Percentiles rank a stretch among this genome's conserved stretches.
Evolutionary conservation across 1,139 yeast species (phyloP).

Genomic region (Saccharomyces hybrid): DNA sequence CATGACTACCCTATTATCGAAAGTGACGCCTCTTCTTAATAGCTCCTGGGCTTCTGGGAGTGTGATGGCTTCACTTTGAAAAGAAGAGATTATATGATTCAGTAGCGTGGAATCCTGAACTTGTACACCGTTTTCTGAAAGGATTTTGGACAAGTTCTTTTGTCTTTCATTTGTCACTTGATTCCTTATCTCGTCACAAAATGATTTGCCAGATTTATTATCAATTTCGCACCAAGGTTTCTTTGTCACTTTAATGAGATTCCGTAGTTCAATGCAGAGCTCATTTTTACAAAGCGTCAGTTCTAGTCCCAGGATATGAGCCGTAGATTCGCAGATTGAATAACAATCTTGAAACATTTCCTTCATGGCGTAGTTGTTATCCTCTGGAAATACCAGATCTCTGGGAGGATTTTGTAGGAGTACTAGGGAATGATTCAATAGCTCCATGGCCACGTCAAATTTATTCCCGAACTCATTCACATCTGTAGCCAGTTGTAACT

Average conservation of each 20-base stretch:
- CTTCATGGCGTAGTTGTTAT: slow-evolving; percentile 23
- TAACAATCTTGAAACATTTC: slow-evolving; percentile 20
- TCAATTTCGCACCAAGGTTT: slow-evolving; percentile 35
- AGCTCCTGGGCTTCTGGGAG: slow-evolving; percentile 31
- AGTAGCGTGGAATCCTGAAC: slow-evolving; percentile 26
- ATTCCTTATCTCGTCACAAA: slow-evolving; percentile 25
- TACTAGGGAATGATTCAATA: slow-evolving; percentile 22
- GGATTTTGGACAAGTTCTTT: slow-evolving; percentile 17
- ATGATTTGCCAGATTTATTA: slow-evolving; percentile 27
- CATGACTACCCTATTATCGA: slow-evolving; percentile 35
- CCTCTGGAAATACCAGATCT: slow-evolving; percentile 26
- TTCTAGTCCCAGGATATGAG: slow-evolving; percentile 26
- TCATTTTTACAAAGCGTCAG: slow-evolving; percentile 25
- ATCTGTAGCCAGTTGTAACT: slow-evolving; percentile 18
- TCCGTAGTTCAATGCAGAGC: slow-evolving; percentile 27
- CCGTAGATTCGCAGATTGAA: slow-evolving; percentile 22
- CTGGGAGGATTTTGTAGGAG: slow-evolving; percentile 29
- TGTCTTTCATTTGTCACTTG: slow-evolving; percentile 21
- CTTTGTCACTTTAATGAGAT: slow-evolving; percentile 26
- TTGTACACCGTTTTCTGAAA: slow-evolving; percentile 21
- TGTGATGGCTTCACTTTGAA: slow-evolving; percentile 24
- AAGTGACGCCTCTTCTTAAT: slow-evolving; percentile 34
- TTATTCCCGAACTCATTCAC: slow-evolving; percentile 14
- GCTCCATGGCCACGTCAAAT: slow-evolving; percentile 15
- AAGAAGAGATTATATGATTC: slow-evolving; percentile 21